A percentile compares a stretch with the other conserved stretches of the same genome.
These are phyloP conservation scores for Lepidium africanum DNA, from an alignment of 345 rosid species.

Conservation along the genomic window DNA sequence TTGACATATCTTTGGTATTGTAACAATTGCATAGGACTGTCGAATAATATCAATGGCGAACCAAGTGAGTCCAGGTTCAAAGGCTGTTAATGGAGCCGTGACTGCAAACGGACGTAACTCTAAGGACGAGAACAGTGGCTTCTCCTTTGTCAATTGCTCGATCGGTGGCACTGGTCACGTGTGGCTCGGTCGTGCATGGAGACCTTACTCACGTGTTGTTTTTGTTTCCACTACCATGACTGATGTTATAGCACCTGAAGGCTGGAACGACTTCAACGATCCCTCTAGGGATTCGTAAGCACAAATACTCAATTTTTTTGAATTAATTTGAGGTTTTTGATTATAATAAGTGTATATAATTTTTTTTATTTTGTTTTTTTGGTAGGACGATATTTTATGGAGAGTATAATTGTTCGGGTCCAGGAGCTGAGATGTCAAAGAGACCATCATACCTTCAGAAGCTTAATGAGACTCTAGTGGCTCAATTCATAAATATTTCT, in stretches of 20 bases:
- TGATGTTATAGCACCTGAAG: constrained; percentile 71
- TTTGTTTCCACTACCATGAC: constrained; percentile 59
- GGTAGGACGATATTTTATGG: constrained; percentile 68
- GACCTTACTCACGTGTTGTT: constrained; percentile 72
- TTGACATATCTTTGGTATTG: neutral
- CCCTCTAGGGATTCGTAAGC: constrained; percentile 67
- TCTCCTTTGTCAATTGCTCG: constrained; percentile 52
- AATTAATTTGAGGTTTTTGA: neutral
- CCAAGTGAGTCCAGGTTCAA: constrained; percentile 58
- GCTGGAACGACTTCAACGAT: constrained; percentile 87
- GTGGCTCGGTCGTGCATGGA: constrained; percentile 94
- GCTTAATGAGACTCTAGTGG: constrained; percentile 57
- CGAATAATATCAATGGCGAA: constrained; percentile 67
- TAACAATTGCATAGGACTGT: constrained; percentile 36
- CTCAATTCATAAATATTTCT: constrained; percentile 41
- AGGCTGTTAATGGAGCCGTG: constrained; percentile 59
- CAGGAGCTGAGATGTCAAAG: constrained; percentile 48
- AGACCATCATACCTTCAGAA: constrained; percentile 60
- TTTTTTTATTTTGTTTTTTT: neutral
- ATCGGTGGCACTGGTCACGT: constrained; percentile 78
- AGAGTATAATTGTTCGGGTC: constrained; percentile 67
- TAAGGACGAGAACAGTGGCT: constrained; percentile 71
- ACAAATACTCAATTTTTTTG: neutral
- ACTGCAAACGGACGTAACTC: constrained; percentile 79
- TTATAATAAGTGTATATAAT: neutral